Evolutionary conservation across 108 stramenopile species (phyloP).

Genomic region (Conticribra weissflogii): DNA sequence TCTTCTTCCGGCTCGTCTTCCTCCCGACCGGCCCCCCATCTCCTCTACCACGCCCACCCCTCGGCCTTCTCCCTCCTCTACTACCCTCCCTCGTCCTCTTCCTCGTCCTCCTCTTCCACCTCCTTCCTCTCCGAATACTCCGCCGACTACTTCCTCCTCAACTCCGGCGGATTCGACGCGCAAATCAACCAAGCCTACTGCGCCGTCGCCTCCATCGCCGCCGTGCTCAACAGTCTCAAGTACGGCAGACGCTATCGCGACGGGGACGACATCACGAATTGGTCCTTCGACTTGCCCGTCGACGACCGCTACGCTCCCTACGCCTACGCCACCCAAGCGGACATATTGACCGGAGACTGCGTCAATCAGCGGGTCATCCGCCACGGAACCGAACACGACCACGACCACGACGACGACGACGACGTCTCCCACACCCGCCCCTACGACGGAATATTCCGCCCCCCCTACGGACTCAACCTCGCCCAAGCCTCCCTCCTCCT

Average conservation of each 20-base stretch:
- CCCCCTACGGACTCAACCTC: slow-evolving; percentile 66
- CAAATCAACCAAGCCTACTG: slow-evolving; percentile 90
- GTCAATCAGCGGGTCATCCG: slow-evolving; percentile 55
- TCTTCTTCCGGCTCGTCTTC: background rate
- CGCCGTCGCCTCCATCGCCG: slow-evolving; percentile 67
- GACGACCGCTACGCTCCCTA: slow-evolving; percentile 76
- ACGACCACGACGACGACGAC: no score
- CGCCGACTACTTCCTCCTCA: slow-evolving; percentile 67
- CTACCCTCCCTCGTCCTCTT: slow-evolving; percentile 23
- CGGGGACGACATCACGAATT: slow-evolving; percentile 16
- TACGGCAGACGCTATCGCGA: slow-evolving; percentile 44
- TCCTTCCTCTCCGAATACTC: slow-evolving; percentile 43
- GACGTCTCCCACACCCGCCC: no score
- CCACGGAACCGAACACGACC: no score
- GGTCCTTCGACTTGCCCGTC: slow-evolving; percentile 59
- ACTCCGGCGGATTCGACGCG: slow-evolving; percentile 75
- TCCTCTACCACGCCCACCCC: slow-evolving; percentile 35
- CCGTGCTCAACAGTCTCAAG: slow-evolving; percentile 74
- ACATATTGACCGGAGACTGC: slow-evolving; percentile 50
- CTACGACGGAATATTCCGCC: slow-evolving; percentile 56
- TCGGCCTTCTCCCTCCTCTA: slow-evolving; percentile 36
- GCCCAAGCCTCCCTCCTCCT: slow-evolving; percentile 56
- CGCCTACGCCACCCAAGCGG: slow-evolving; percentile 77
- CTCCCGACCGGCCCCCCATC: slow-evolving; percentile 12
- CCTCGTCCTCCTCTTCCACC: slow-evolving; percentile 25